A percentile compares a stretch with the other conserved stretches of the same genome.
Evolutionary conservation across 2,329 filamentous ascomycete genomes (phyloP).

Genomic region (Aphanocladium album): DNA sequence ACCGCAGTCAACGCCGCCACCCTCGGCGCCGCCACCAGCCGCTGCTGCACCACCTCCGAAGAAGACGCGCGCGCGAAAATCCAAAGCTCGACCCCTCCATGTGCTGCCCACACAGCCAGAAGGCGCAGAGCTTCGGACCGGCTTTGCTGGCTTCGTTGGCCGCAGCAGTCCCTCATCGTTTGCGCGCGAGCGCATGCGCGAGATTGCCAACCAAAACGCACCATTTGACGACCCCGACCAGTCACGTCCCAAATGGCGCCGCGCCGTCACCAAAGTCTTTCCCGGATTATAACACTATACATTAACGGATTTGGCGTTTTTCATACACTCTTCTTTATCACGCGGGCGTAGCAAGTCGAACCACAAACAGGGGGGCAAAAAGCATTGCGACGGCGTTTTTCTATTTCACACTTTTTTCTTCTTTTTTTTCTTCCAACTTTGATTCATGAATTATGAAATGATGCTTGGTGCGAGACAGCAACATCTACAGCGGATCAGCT

Average conservation of each 20-base stretch:
- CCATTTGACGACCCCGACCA: slow-evolving; percentile 40
- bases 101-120: slow-evolving; percentile 36
- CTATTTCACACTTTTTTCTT: background rate
- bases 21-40: background rate
- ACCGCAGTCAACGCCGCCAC: background rate
- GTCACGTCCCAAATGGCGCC: slow-evolving; percentile 36
- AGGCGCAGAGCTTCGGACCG: slow-evolving; percentile 25
- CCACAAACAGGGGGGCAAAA: background rate
- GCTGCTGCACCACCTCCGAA: slow-evolving; percentile 13
- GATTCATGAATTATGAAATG: slow-evolving; percentile 6
- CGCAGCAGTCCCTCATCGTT: slow-evolving; percentile 39
- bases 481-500: background rate
- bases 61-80: slow-evolving; percentile 12
- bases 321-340: background rate
- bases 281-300: slow-evolving; percentile 25
- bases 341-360: background rate
- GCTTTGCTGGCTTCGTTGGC: slow-evolving; percentile 22
- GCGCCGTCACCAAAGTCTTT: slow-evolving; percentile 38
- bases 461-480: background rate
- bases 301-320: background rate
- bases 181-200: slow-evolving; percentile 38
- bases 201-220: slow-evolving; percentile 38
- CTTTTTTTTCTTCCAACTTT: slow-evolving; percentile 7
- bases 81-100: slow-evolving; percentile 20
- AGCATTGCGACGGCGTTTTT: slow-evolving; percentile 11